Conservation (phyloP, 768 basidiomycete species). For the Boletus fagicola region DNA sequence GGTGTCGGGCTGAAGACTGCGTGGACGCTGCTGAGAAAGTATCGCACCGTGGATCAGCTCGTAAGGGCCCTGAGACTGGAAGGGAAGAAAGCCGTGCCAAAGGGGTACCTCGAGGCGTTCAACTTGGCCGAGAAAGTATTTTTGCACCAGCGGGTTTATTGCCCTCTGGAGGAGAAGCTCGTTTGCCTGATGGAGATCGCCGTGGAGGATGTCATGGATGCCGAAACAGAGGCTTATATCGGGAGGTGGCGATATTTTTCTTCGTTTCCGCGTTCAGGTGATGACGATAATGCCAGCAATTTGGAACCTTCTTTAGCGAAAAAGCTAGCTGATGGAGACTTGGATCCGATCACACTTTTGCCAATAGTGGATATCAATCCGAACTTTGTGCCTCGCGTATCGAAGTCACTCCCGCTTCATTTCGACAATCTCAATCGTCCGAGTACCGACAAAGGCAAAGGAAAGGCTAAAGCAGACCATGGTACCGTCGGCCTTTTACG, state of each 20-base stretch:
- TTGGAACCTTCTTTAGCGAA: conserved; percentile 64
- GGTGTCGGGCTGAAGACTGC: conserved; percentile 96
- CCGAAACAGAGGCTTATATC: conserved; percentile 67
- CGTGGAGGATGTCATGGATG: conserved; percentile 50
- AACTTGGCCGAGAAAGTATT: conserved; percentile 88
- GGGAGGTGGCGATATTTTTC: conserved; percentile 46
- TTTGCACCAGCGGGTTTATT: conserved; percentile 88
- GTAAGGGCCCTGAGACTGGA: conserved; percentile 73
- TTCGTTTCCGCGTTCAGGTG: conserved; percentile 3
- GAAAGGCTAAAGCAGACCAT: conserved; percentile 35
- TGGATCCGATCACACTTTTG: conserved; percentile 64
- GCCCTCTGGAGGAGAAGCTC: conserved; percentile 61
- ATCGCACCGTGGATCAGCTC: conserved; percentile 84
- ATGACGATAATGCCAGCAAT: conserved; percentile 43
- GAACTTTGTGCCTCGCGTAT: conserved; percentile 50
- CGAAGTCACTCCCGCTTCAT: conserved; percentile 42
- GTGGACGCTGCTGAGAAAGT: conserved; percentile 72
- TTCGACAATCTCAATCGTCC: conserved; percentile 27
- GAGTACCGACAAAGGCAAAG: conserved; percentile 44
- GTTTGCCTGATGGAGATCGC: conserved; percentile 68
- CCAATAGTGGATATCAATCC: conserved; percentile 83
- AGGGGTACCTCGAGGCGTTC: conserved; percentile 72
- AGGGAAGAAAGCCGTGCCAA: conserved; percentile 80
- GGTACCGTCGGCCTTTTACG: conserved; percentile 44
- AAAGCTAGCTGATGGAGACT: conserved; percentile 62